Conservation (phyloP, 306 rosid genomes). For the Fragaria ananassa region DNA sequence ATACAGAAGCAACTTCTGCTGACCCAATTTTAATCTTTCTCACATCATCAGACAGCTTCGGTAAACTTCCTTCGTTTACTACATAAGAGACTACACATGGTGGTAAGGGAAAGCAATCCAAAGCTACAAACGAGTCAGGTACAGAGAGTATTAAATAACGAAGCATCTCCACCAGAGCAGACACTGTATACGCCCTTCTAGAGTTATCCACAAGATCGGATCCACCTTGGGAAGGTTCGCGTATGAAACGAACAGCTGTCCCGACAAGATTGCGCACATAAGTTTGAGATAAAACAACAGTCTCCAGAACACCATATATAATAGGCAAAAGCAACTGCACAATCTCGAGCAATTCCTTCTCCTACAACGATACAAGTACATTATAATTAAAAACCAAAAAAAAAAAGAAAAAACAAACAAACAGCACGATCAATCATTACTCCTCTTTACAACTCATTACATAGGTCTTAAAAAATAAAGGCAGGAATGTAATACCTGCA, state of each 20-base stretch:
- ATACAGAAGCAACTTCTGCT: slow-evolving; percentile 44
- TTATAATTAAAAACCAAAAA: slow-evolving; percentile 24
- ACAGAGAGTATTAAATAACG: slow-evolving; percentile 72
- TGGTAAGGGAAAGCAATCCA: slow-evolving; percentile 95
- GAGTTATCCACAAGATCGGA: slow-evolving; percentile 96
- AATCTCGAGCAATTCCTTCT: slow-evolving; percentile 71
- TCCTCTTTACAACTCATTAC: slow-evolving; percentile 1
- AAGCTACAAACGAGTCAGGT: slow-evolving; percentile 88
- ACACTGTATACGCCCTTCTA: slow-evolving; percentile 73
- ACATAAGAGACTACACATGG: slow-evolving; percentile 58
- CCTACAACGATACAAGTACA: slow-evolving; percentile 50
- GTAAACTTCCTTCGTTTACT: slow-evolving; percentile 62
- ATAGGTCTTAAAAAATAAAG: not conserved
- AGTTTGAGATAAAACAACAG: slow-evolving; percentile 73
- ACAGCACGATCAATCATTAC: not conserved
- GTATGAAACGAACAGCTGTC: slow-evolving; percentile 62
- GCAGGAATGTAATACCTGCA: slow-evolving; percentile 54
- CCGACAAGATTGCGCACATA: slow-evolving; percentile 84
- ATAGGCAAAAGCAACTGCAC: slow-evolving; percentile 87
- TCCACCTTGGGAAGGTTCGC: slow-evolving; percentile 88
- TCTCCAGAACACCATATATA: slow-evolving; percentile 81
- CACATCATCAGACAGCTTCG: slow-evolving; percentile 55
- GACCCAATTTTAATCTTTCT: slow-evolving; percentile 52
- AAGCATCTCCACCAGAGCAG: slow-evolving; percentile 83
- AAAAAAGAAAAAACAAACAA: not conserved